Percentiles rank a stretch among this genome's conserved stretches.
These are phyloP conservation scores for Citrullus mucosospermus DNA, from an alignment of 306 rosid genomes.

Conservation along the genomic window DNA sequence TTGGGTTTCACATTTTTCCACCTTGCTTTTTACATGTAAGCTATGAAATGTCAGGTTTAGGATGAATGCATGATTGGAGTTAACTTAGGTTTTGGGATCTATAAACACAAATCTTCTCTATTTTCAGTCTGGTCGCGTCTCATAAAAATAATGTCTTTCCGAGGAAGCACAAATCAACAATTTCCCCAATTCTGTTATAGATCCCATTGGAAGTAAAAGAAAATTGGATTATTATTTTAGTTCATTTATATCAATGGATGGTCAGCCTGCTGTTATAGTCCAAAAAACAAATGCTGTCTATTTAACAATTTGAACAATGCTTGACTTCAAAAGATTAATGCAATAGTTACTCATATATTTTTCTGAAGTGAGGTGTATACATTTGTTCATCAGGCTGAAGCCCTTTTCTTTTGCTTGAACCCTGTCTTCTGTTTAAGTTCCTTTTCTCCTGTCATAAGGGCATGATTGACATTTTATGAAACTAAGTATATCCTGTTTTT, in stretches of 20 bases:
- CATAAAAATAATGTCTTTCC: background rate
- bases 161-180: background rate
- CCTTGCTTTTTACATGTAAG: background rate
- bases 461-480: background rate
- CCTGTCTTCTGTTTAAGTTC: background rate
- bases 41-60: background rate
- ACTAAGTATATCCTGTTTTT: background rate
- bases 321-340: background rate
- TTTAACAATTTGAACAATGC: background rate
- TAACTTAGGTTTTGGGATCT: background rate
- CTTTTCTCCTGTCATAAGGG: background rate
- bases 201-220: background rate
- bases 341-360: background rate
- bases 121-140: background rate
- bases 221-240: background rate
- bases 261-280: background rate
- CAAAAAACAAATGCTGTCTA: background rate
- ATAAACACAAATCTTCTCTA: background rate
- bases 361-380: background rate
- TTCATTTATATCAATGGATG: background rate
- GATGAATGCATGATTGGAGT: background rate
- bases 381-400: background rate
- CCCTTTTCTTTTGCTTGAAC: background rate
- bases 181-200: background rate
- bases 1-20: background rate